Conservation (phyloP, 2,329 filamentous ascomycete species). For the Fusarium staphyleae region DNA sequence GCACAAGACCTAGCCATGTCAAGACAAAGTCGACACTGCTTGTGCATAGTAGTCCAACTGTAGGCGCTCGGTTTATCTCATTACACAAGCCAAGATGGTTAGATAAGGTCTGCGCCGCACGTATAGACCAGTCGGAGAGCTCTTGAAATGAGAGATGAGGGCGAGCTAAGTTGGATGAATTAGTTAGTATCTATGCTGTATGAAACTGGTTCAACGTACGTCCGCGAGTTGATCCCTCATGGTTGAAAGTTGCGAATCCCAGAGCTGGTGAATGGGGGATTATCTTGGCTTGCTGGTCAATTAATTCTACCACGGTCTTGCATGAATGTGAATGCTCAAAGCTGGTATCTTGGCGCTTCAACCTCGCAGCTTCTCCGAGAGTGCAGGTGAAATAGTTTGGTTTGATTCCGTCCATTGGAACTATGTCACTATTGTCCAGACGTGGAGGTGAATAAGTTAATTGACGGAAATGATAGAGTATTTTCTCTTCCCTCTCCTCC, state of each 20-base stretch:
- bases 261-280: slow-evolving; percentile 54
- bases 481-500: no score
- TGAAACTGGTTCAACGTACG: background rate
- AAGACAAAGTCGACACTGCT: slow-evolving; percentile 66
- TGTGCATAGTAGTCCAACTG: slow-evolving; percentile 58
- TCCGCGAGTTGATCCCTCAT: slow-evolving; percentile 6
- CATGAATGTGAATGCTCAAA: slow-evolving; percentile 43
- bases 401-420: slow-evolving; percentile 4
- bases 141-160: slow-evolving; percentile 41
- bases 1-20: slow-evolving; percentile 66
- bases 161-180: background rate
- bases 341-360: slow-evolving; percentile 39
- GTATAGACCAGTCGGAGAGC: slow-evolving; percentile 43
- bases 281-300: slow-evolving; percentile 54
- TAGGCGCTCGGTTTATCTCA: rapidly evolving
- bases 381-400: slow-evolving; percentile 68
- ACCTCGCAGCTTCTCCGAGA: slow-evolving; percentile 59
- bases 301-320: slow-evolving; percentile 57
- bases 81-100: background rate
- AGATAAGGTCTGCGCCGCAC: slow-evolving; percentile 44
- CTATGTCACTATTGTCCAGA: no score
- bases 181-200: background rate
- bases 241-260: slow-evolving; percentile 52
- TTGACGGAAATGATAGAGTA: no score
- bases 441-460: background rate